A percentile compares a stretch with the other conserved stretches of the same genome.
Conservation (phyloP, 306 rosid genomes). For the Senna tora region DNA sequence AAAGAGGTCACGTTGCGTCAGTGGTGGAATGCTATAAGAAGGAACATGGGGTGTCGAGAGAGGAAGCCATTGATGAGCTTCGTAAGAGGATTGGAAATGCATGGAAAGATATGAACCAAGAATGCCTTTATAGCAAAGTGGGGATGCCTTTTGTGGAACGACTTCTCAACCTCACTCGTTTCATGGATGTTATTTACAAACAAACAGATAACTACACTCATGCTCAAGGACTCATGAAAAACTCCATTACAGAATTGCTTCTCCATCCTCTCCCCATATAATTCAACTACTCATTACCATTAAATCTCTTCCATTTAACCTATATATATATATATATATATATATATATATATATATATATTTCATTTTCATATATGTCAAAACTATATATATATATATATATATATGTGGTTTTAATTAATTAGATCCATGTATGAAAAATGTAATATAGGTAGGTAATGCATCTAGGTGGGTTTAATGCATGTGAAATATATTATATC, state of each 20-base stretch:
- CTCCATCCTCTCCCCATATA: background rate
- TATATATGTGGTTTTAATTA: too few relatives aligned
- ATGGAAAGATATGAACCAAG: slow-evolving; percentile 18
- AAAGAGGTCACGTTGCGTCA: slow-evolving; percentile 18
- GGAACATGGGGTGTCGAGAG: slow-evolving; percentile 12
- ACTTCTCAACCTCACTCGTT: background rate
- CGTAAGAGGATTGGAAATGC: background rate
- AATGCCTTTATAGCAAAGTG: background rate
- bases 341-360: too few relatives aligned
- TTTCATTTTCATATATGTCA: too few relatives aligned
- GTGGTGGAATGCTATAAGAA: slow-evolving; percentile 32
- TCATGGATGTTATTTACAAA: slow-evolving; percentile 3
- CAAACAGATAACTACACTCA: slow-evolving; percentile 21
- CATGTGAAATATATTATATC: too few relatives aligned
- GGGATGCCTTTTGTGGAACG: background rate
- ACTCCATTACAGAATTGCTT: background rate
- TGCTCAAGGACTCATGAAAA: slow-evolving; percentile 11
- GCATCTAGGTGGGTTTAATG: too few relatives aligned
- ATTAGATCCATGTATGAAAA: too few relatives aligned
- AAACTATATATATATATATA: too few relatives aligned
- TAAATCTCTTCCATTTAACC: too few relatives aligned
- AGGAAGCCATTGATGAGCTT: slow-evolving; percentile 28
- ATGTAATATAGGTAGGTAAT: too few relatives aligned
- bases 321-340: too few relatives aligned
- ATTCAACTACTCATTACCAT: too few relatives aligned